Evolutionary conservation across 139 green algal species (phyloP).

Genomic region (Diplosphaera chodatii): DNA sequence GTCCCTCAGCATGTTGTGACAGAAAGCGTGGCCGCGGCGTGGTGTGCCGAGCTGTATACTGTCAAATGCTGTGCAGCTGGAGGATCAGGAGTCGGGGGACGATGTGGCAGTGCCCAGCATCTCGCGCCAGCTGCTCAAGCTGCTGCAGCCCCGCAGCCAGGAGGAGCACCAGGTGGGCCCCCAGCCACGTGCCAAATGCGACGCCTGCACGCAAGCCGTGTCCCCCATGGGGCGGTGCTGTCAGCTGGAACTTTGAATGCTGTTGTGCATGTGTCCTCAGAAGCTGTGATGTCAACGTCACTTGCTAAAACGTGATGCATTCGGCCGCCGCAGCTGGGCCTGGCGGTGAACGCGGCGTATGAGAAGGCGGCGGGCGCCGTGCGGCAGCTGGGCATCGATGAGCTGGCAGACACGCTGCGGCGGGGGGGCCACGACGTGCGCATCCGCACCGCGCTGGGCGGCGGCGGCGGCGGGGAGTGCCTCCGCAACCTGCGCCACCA

Average conservation of each 20-base stretch:
- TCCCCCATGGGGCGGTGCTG: neutral
- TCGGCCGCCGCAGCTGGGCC: conserved; percentile 25
- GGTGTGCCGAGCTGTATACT: conserved; percentile 4
- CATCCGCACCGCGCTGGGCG: conserved; percentile 37
- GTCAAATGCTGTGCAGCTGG: neutral
- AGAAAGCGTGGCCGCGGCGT: too few relatives aligned
- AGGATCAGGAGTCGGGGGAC: neutral
- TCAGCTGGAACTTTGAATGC: conserved; percentile 1
- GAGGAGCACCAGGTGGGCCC: neutral
- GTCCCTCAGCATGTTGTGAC: too few relatives aligned
- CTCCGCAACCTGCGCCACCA: conserved; percentile 58
- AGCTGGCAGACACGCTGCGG: conserved; percentile 32
- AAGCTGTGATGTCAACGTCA: too few relatives aligned
- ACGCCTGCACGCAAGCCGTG: too few relatives aligned
- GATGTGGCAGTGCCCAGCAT: neutral
- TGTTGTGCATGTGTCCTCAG: too few relatives aligned
- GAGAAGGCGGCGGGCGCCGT: conserved; percentile 13
- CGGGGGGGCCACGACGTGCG: conserved; percentile 32
- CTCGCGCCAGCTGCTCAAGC: neutral
- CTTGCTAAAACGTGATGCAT: too few relatives aligned
- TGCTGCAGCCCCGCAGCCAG: neutral
- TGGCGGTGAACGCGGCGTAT: conserved; percentile 18
- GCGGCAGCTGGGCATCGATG: neutral
- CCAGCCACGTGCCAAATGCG: too few relatives aligned
- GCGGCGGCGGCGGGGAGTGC: conserved; percentile 40